These are phyloP conservation scores for Acmispon strigosus DNA, from an alignment of 306 rosid species.

Conservation along the genomic window DNA sequence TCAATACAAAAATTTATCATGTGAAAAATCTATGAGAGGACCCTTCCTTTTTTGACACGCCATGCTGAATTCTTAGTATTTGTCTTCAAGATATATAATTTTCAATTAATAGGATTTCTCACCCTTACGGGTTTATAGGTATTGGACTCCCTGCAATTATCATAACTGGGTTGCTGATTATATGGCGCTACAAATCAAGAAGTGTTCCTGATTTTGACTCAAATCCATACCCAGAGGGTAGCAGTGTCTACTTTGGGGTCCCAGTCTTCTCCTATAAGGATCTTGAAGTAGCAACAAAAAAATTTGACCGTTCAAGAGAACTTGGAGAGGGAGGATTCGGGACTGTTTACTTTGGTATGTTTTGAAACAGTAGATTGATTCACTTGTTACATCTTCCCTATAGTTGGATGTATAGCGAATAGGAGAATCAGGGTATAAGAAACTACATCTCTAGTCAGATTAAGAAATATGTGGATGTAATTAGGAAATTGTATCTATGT, in stretches of 20 bases:
- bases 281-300: slow-evolving; percentile 56
- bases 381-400: not conserved
- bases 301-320: slow-evolving; percentile 41
- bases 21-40: not conserved
- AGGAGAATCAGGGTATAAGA: too few relatives aligned
- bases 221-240: not conserved
- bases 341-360: slow-evolving; percentile 32
- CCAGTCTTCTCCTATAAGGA: slow-evolving; percentile 30
- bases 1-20: not conserved
- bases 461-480: too few relatives aligned
- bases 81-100: not conserved
- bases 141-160: slow-evolving; percentile 18
- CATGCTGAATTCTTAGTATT: not conserved
- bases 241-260: slow-evolving; percentile 17
- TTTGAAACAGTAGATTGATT: not conserved
- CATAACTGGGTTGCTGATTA: slow-evolving; percentile 15
- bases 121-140: slow-evolving; percentile 10
- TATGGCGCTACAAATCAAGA: slow-evolving; percentile 7
- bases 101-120: not conserved
- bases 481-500: too few relatives aligned
- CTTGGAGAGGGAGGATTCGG: slow-evolving; percentile 61
- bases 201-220: not conserved
- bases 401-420: not conserved
- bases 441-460: too few relatives aligned
- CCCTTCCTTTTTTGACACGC: too few relatives aligned